Evolutionary conservation across 805 yeast genomes (phyloP), one percentile per base, ranked within the genome.

Genomic region (Tetrapisispora iriomotensis): DNA sequence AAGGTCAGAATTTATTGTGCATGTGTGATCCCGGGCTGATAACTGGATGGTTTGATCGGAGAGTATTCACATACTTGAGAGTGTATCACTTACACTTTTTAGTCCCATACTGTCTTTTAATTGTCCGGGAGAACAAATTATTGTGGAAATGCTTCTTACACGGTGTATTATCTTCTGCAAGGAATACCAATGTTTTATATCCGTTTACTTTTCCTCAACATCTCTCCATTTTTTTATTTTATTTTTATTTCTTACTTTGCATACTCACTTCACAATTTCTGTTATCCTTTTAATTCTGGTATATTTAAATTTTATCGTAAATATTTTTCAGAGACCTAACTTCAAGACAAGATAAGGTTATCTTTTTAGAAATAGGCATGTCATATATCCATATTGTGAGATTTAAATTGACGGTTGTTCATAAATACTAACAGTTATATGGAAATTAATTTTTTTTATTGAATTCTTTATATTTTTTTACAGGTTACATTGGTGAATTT

Each of bases 21-120:
- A n/a, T n/a, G n/a, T n/a, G n/a, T 4, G 28, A 14, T 37, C 56
- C 92, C 96, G 95, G 81, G 78, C 79, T 84, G 94, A 87, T 88
- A 87, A 88, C 96, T 88, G 87, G 96, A 85, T 84, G 94, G 88
- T 70, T 66, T 76, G 95, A 67, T 75, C 83, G 81, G 83, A 47
- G 49, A 50, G 56, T 50, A 42, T 66, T 23, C n/a, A 26, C 15
- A 24, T 28, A 27, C 26, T 34, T 37, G 32, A 20, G 29, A 33
- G 40, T 64, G 32, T 35, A 34, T 18, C 34, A 32, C 24, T 38
- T 26, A 41, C 36, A 28, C 38, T 33, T 23, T 64, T 69, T 79
- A 67, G 82, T 87, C 90, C 80, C 94, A 74, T 72, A 79, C 87
- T 82, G 96, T 86, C 95, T 79, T 88, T 86, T 87, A 87, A 86